Percentiles rank a stretch among this genome's conserved stretches.
Conservation (phyloP, 306 rosid genomes). For the Sphenostylis stenocarpa region DNA sequence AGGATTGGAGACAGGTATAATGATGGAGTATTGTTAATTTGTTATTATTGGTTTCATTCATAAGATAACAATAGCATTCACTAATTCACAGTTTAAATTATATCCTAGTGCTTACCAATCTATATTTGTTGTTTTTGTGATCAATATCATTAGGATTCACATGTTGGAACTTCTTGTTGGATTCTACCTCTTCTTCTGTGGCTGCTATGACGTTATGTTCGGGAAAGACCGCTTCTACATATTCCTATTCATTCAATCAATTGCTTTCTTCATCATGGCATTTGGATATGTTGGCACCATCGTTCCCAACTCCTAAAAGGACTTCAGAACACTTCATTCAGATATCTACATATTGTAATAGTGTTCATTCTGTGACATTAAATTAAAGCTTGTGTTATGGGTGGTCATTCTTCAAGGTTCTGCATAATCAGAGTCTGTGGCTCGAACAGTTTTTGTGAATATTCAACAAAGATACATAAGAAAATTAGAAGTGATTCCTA, state of each 20-base stretch:
- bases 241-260: slow-evolving; percentile 67
- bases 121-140: slow-evolving; percentile 22
- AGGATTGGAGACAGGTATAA: slow-evolving; percentile 78
- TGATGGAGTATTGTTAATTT: background rate
- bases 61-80: background rate
- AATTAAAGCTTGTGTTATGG: slow-evolving; percentile 32
- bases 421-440: slow-evolving; percentile 35
- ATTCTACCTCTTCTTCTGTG: slow-evolving; percentile 67
- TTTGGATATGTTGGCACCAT: slow-evolving; percentile 84
- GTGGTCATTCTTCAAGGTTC: slow-evolving; percentile 39
- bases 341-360: slow-evolving; percentile 28
- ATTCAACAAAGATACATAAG: slow-evolving; percentile 23
- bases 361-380: slow-evolving; percentile 13
- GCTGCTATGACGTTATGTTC: slow-evolving; percentile 58
- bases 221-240: slow-evolving; percentile 71
- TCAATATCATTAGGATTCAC: slow-evolving; percentile 54
- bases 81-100: background rate
- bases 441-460: slow-evolving; percentile 41
- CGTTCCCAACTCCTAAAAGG: slow-evolving; percentile 59
- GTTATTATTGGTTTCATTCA: background rate
- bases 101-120: background rate
- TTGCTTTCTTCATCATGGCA: slow-evolving; percentile 72
- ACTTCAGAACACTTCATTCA: slow-evolving; percentile 21
- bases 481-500: slow-evolving; percentile 28
- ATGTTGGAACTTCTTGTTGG: slow-evolving; percentile 69